Conservation (phyloP, 495 filamentous ascomycete genomes). For the Penicillium paxilli region DNA sequence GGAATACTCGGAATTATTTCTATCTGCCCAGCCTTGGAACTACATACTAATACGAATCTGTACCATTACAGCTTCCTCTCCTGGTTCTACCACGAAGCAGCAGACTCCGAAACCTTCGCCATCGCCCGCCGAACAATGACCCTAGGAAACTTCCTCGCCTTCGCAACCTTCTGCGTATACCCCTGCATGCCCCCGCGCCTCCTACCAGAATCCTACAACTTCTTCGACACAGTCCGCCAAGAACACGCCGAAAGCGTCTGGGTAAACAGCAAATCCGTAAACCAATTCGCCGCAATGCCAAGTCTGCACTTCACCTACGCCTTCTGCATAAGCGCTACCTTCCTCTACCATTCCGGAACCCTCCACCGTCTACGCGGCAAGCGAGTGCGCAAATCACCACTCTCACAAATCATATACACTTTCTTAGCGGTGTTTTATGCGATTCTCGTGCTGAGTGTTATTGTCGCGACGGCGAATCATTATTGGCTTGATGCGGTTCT, state of each 20-base stretch:
- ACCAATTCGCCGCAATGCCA: constrained; percentile 58
- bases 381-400: constrained; percentile 29
- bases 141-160: constrained; percentile 61
- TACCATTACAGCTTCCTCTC: constrained; percentile 52
- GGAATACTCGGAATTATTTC: background rate
- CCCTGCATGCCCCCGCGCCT: constrained; percentile 67
- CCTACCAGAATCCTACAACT: constrained; percentile 58
- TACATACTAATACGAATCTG: too few relatives aligned
- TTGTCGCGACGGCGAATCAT: constrained; percentile 67
- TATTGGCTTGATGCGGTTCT: constrained; percentile 62
- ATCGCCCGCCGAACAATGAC: constrained; percentile 62
- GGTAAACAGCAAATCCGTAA: constrained; percentile 59
- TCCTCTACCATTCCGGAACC: constrained; percentile 60
- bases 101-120: constrained; percentile 54
- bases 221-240: constrained; percentile 63
- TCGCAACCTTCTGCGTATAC: constrained; percentile 60
- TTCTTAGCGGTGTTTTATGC: constrained; percentile 57
- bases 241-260: constrained; percentile 61
- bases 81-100: constrained; percentile 66
- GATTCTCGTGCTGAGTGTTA: constrained; percentile 56
- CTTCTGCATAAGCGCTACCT: constrained; percentile 59
- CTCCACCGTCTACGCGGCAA: constrained; percentile 45
- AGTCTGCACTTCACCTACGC: constrained; percentile 61
- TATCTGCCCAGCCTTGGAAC: too few relatives aligned
- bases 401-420: constrained; percentile 44